Percentiles rank a stretch among this genome's conserved stretches.
phyloP scores from a whole-genome alignment of 305 asterid species.

The Fraxinus nigra region DNA sequence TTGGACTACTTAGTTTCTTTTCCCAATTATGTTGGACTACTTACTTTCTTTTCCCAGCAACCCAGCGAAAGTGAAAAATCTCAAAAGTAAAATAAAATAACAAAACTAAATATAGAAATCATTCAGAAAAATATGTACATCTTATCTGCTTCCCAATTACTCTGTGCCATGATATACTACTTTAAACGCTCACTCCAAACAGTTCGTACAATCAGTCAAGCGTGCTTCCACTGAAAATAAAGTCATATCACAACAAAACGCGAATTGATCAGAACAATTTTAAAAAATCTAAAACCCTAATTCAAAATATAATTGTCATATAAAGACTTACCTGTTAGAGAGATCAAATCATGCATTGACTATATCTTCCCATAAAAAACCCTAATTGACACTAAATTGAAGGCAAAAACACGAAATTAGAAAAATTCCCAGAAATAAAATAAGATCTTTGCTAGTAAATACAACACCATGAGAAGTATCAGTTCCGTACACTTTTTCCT shows the following conservation, averaged over 20 bases:
- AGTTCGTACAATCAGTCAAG: slow-evolving; percentile 19
- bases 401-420: slow-evolving; percentile 18
- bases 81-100: neutral
- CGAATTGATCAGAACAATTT: slow-evolving; percentile 20
- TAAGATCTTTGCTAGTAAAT: slow-evolving; percentile 20
- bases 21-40: slow-evolving; percentile 3
- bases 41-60: neutral
- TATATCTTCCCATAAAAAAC: slow-evolving; percentile 35
- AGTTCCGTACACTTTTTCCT: slow-evolving; percentile 18
- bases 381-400: slow-evolving; percentile 22
- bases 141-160: slow-evolving; percentile 99
- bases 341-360: slow-evolving; percentile 50
- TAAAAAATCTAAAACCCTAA: slow-evolving; percentile 22
- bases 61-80: neutral
- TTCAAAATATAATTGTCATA: neutral
- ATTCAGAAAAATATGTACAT: slow-evolving; percentile 47
- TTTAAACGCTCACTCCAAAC: slow-evolving; percentile 23
- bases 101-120: neutral
- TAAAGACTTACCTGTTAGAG: slow-evolving; percentile 30
- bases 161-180: slow-evolving; percentile 74
- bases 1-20: neutral
- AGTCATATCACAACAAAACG: slow-evolving; percentile 24
- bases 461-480: neutral
- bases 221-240: slow-evolving; percentile 26
- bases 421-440: slow-evolving; percentile 5